Evolutionary conservation across 306 rosid species (phyloP), one percentile per base, ranked within the genome.

Genomic region (Prunus mongolica): DNA sequence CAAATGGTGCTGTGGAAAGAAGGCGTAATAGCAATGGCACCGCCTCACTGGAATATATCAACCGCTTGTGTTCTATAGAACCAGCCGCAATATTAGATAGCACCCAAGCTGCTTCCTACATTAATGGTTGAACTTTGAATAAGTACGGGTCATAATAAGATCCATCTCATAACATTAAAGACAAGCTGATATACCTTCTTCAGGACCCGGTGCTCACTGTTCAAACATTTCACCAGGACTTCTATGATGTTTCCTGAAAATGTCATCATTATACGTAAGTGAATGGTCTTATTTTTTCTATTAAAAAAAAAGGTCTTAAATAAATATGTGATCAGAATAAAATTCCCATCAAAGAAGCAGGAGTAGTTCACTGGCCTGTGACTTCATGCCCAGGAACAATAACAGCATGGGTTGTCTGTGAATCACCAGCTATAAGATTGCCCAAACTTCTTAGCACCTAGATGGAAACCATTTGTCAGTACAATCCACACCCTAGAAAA

Each of bases 81-180:
- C 96, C 96, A 12, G 97, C 93, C 50, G 97, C 99, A 57, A 92
- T 80, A 83, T 96, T 96, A 72, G 98, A 92, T 46, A 96, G 87
- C 67, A 88, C 97, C 98, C 99, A 96, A 22, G 98, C 88, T 75
- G 98, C 92, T 88, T 96, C 98, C 99, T 96, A 79, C 79, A 75
- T 72, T 47, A 67, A 71, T 65, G 63, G 67, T 47, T 70, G 67
- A 58, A 51, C 65, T 78, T 66, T 25, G n/a, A 57, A 51, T 75
- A 44, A 82, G 85, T 60, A 64, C 2, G 9, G 15, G 30, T 80
- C 30, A 65, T 22, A 38, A 51, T 70, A 77, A 78, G 60, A 55
- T 76, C 75, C 55, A 69, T 27, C 51, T 34, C 62, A 66, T 79
- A 46, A 45, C 41, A 49, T 25, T 20, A 27, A 55, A 69, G 24